Evolutionary conservation across 2,329 filamentous ascomycete genomes (phyloP).

Genomic region (Cytospora chrysosperma): DNA sequence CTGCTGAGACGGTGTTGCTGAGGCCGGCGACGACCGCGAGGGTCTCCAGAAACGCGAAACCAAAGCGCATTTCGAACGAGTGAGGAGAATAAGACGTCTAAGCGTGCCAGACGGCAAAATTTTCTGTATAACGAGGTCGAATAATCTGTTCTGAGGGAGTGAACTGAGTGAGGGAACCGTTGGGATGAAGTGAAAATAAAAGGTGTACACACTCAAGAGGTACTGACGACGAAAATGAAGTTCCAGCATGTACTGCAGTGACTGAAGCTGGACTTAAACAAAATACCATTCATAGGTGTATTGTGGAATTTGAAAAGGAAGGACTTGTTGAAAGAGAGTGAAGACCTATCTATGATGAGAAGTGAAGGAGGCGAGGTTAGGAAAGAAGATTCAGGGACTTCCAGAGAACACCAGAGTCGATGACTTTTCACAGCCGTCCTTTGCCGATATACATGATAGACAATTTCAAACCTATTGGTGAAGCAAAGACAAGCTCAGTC

Average conservation of each 20-base stretch:
- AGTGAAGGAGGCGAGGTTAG: not conserved
- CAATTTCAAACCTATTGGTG: not conserved
- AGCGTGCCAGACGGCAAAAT: not conserved
- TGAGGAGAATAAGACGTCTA: not conserved
- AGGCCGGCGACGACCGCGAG: conserved; percentile 35
- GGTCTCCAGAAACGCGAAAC: conserved; percentile 32
- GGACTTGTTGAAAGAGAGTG: not conserved
- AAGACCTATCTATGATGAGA: not conserved
- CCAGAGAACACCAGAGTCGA: not conserved
- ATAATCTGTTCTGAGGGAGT: not conserved
- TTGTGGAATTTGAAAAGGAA: not conserved
- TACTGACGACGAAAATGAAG: not conserved
- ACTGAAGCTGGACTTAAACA: not conserved
- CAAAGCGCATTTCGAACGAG: conserved; percentile 34
- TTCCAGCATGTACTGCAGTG: not conserved
- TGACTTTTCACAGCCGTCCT: not conserved
- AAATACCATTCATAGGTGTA: not conserved
- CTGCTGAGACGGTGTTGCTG: conserved; percentile 31
- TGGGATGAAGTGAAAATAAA: not conserved
- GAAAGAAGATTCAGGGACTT: not conserved
- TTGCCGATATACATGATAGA: not conserved
- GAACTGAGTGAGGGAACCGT: not conserved
- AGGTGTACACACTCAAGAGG: conserved; percentile 4
- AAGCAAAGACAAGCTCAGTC: not conserved
- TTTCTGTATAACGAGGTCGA: not conserved